Percentiles rank a stretch among this genome's conserved stretches.
These are phyloP conservation scores for Arthrobotrys musiformis DNA, from an alignment of 2,329 filamentous ascomycete genomes.

Conservation along the genomic window DNA sequence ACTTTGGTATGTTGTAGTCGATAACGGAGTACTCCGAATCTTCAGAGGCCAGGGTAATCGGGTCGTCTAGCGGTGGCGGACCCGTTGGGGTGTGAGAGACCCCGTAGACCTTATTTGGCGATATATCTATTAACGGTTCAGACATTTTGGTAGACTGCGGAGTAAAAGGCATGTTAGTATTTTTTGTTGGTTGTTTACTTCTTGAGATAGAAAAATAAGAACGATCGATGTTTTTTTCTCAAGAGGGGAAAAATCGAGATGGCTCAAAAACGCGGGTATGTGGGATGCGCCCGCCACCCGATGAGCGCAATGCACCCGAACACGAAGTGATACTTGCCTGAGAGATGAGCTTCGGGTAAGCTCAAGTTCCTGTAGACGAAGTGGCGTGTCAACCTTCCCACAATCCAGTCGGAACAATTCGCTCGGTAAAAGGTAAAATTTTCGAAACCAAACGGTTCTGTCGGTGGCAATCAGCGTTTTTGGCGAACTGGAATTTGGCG, in stretches of 20 bases:
- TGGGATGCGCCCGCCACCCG: neutral
- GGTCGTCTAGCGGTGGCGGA: conserved; percentile 35
- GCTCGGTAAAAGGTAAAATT: neutral
- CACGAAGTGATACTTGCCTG: conserved; percentile 30
- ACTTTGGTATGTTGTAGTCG: conserved; percentile 41
- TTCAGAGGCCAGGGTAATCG: conserved; percentile 20
- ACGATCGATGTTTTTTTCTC: neutral
- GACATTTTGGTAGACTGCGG: conserved; percentile 44
- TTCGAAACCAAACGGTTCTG: neutral
- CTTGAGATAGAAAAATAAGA: neutral
- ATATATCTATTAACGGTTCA: conserved; percentile 50
- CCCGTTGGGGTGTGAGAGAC: conserved; percentile 35
- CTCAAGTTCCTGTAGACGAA: conserved; percentile 15
- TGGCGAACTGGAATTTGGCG: conserved; percentile 6
- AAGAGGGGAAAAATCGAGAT: neutral
- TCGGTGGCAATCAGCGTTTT: conserved; percentile 9
- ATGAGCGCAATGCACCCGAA: conserved; percentile 20
- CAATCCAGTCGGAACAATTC: conserved; percentile 32
- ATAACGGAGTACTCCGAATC: conserved; percentile 54
- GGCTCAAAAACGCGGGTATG: conserved; percentile 39
- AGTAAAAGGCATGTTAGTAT: conserved; percentile 22
- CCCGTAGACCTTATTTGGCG: conserved; percentile 53
- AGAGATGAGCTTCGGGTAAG: conserved; percentile 41
- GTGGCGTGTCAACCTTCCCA: conserved; percentile 1
- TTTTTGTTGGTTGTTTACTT: no score